Percentiles rank a stretch among this genome's conserved stretches.
Evolutionary conservation across 1,284 basidiomycete genomes (phyloP).

Genomic region (Schizophyllum amplum): DNA sequence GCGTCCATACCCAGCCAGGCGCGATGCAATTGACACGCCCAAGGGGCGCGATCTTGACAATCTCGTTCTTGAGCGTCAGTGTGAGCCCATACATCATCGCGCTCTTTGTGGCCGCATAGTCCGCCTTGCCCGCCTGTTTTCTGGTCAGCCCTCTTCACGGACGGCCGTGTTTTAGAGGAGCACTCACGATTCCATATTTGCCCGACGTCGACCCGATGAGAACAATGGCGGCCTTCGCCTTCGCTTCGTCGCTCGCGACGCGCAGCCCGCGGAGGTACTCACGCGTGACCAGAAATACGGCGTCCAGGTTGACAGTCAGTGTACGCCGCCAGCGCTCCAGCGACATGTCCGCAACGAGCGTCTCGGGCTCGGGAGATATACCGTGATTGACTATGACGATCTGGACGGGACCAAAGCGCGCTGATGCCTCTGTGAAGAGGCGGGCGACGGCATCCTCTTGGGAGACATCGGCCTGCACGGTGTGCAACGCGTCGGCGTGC

Average conservation of each 20-base stretch:
- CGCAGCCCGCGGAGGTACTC: conserved; percentile 49
- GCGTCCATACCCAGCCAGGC: conserved; percentile 65
- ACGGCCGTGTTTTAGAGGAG: too few relatives aligned
- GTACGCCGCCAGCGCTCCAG: conserved; percentile 61
- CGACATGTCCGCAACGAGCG: conserved; percentile 49
- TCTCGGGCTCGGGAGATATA: conserved; percentile 38
- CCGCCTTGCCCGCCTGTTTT: conserved; percentile 57
- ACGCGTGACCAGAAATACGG: conserved; percentile 57
- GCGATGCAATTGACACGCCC: conserved; percentile 65
- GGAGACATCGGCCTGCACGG: conserved; percentile 33
- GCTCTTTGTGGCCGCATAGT: conserved; percentile 55
- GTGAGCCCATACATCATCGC: conserved; percentile 71
- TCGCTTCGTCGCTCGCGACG: conserved; percentile 28
- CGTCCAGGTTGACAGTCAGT: conserved; percentile 57
- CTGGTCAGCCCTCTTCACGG: too few relatives aligned
- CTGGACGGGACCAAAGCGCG: conserved; percentile 35
- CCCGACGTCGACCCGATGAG: conserved; percentile 68
- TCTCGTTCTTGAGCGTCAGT: conserved; percentile 69
- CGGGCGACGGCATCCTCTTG: conserved; percentile 18
- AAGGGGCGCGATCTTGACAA: conserved; percentile 63
- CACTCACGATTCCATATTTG: conserved; percentile 41
- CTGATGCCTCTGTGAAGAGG: conserved; percentile 19
- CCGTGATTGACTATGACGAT: conserved; percentile 62
- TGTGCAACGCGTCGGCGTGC: conserved; percentile 30
- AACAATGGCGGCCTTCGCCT: conserved; percentile 50